These are phyloP conservation scores for Ambrosia hybrid DNA, from an alignment of 140 eudicot species.

Conservation along the genomic window DNA sequence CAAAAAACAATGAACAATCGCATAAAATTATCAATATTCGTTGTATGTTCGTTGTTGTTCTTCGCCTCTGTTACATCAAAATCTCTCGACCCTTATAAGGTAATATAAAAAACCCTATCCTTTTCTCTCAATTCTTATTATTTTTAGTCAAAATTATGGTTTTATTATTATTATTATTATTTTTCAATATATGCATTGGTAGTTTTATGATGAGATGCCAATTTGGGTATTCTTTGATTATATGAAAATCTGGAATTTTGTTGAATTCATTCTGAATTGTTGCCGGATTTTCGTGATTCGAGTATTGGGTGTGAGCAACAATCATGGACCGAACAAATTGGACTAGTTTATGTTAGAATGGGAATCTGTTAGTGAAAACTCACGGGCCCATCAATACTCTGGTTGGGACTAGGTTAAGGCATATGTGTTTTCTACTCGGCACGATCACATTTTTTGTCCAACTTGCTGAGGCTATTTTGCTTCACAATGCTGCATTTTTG, in stretches of 20 bases:
- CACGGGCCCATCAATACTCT: too few relatives aligned
- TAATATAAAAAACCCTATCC: background rate
- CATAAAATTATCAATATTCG: constrained; percentile 11
- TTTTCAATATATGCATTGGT: background rate
- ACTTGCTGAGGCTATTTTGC: constrained; percentile 1
- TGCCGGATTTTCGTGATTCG: too few relatives aligned
- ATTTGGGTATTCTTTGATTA: constrained; percentile 10
- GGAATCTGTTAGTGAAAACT: too few relatives aligned
- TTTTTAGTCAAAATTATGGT: background rate
- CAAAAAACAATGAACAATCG: constrained; percentile 21
- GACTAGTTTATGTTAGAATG: too few relatives aligned
- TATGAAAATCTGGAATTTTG: too few relatives aligned
- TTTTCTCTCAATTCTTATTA: background rate
- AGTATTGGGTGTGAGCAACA: too few relatives aligned
- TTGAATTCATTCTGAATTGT: too few relatives aligned
- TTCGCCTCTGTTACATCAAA: constrained; percentile 43
- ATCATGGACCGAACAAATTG: too few relatives aligned
- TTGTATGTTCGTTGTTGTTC: constrained; percentile 30
- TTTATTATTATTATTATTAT: background rate
- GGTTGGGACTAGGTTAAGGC: too few relatives aligned
- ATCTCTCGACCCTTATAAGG: constrained; percentile 82
- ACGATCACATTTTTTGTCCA: background rate
- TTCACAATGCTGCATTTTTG: background rate
- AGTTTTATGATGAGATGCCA: background rate
- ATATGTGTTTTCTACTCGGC: background rate